Evolutionary conservation across 192 early-diverging fungal genomes (phyloP), one percentile per base, ranked within the genome.

Genomic region (Radiomyces spectabilis): DNA sequence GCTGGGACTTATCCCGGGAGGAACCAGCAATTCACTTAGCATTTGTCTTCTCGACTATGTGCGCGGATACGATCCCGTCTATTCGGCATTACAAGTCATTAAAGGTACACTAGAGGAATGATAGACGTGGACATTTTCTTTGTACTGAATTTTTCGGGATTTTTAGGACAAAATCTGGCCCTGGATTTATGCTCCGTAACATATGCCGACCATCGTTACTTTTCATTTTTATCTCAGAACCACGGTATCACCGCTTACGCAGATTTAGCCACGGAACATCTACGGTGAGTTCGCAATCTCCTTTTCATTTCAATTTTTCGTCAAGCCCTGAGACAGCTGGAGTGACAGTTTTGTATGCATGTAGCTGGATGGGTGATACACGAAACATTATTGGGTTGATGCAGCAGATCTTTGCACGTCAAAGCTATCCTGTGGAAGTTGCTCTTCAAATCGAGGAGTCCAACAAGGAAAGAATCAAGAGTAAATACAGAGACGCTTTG

Each of bases 1-100:
- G 0, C 21, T 91, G 3, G 83, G 85, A 0, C 57, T 77, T 12
- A 78, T 89, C 65, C 78, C 78, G 25, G 68, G 71, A 51, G 78
- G 78, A 68, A 75, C 70, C 21, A 76, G 78, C 15, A 81, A 81
- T 48, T 73, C 73, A 0, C 41, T 81, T 32, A 72, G 62, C 16
- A 59, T 70, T 46, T 72, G 65, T 16, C 40, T 81, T 12, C 35
- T 71, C 18, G 78, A 76, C 15, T 66, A 77, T 10, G 58, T 59
- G 24, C 24, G 55, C 41, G 75, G 78, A 6, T 48, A 47, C 10
- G 64, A 61, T 34, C 29, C 63, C 10, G 15, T 42, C 22, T 53
- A 61, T 41, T 45, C 71, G 35, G 55, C 67, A 21, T 51, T 73
- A 7, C 56, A 57, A 47, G 41, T 73, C 13, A 53, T 73, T n/a